Base-by-base conservation (phyloP, 352 stramenopile species). In the Phytophthora pisi region DNA sequence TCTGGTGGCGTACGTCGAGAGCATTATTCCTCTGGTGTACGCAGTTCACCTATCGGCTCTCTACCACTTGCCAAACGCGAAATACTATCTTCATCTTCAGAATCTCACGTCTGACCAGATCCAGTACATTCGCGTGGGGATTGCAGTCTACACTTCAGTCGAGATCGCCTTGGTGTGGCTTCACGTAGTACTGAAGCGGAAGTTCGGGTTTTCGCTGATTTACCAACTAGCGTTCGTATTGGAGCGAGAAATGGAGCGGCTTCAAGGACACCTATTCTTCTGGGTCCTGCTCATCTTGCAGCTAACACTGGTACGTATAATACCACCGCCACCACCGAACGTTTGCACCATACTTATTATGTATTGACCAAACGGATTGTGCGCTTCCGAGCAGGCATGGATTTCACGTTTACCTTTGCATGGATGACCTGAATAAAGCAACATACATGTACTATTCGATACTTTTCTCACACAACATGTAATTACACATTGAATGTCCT, bases 131-230 rank as follows among this genome's bases (percentile, higher is more conserved):
- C 24, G 54, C 15, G 42, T 20, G 15, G 13, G 56, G 7, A 62
- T 54, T 43, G 26, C 47, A 13, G 30, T 23, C 9, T 62, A 54
- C 10, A 10, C 28, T 26, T 54, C 28, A 9, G 20, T 51, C 11
- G 28, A 62, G 28, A 40, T 62, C n/a, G 10, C 40, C 40, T 15
- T 47, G 6, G 40, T 50, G 18, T 58, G 52, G n/a, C 42, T 54
- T 18, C 30, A 45, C 18, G 20, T 36, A 7, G 36, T 50, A 34
- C 4, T 58, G 23, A 31, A 38, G 24, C 26, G 20, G 4, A 61
- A 53, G 20, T 53, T 46, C 4, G 42, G 26, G 2, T 51, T 52
- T 45, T 53, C 55, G 42, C 23, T 53, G 24, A 6, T 53, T 24
- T 52, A 46, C 16, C 55, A 61, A 18, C 54, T 45, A 20, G 31